Percentiles rank a stretch among this genome's conserved stretches.
Conservation (phyloP, 768 basidiomycete genomes). For the Boletus coccyginus region DNA sequence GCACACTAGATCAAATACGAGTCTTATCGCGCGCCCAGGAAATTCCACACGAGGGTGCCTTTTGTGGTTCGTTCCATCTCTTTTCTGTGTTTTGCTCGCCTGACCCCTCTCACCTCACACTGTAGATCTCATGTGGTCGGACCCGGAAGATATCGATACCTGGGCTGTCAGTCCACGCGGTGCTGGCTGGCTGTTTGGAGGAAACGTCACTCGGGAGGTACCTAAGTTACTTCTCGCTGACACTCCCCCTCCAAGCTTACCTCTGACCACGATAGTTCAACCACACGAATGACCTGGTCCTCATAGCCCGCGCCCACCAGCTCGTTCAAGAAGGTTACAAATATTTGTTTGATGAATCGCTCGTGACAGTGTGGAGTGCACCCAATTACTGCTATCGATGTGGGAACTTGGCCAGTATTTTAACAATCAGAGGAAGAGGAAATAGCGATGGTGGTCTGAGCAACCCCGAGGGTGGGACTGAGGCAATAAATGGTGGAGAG, state of each 20-base stretch:
- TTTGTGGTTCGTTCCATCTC: constrained; percentile 62
- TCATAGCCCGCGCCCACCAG: constrained; percentile 95
- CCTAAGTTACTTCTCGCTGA: constrained; percentile 4
- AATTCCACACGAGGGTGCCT: constrained; percentile 98
- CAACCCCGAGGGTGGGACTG: not conserved
- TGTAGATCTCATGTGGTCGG: constrained; percentile 96
- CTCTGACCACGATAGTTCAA: constrained; percentile 63
- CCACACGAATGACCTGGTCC: constrained; percentile 80
- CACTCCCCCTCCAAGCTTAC: not conserved
- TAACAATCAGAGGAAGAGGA: constrained; percentile 75
- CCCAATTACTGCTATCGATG: constrained; percentile 86
- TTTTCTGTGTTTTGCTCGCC: not conserved
- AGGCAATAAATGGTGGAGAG: constrained; percentile 13
- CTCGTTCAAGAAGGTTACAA: constrained; percentile 96
- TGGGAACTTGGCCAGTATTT: constrained; percentile 88
- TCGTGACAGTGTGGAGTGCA: constrained; percentile 92
- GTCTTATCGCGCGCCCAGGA: constrained; percentile 94
- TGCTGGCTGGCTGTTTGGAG: constrained; percentile 94
- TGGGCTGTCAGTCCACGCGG: constrained; percentile 98
- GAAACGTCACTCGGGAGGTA: constrained; percentile 81
- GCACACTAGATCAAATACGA: constrained; percentile 91
- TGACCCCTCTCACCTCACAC: not conserved
- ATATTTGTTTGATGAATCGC: constrained; percentile 92
- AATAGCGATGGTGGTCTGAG: constrained; percentile 17
- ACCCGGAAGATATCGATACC: constrained; percentile 91